Evolutionary conservation across 805 yeast genomes (phyloP), one percentile per base, ranked within the genome.

Genomic region (Lipomyces spencermartinsiae): DNA sequence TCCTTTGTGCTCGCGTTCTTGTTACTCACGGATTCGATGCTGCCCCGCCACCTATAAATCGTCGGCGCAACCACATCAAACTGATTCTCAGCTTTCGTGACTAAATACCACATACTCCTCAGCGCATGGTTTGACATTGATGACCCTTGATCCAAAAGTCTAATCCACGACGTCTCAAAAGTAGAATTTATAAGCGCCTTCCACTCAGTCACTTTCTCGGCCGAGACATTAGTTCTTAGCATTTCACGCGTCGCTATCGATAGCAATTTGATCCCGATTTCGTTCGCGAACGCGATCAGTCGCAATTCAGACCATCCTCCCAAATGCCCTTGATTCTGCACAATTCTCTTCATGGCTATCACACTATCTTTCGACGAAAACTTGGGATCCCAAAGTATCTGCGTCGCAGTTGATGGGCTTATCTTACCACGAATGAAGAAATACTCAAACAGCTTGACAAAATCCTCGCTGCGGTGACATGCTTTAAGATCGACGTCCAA

Each of bases 71-170:
- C 35, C 8, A 58, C 25, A n/a, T 67, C 70, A 39, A 67, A 67
- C 53, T 66, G 59, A 46, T 29, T 29, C 53, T 67, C 65, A 5
- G 57, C 25, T 10, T n/a, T 43, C 1, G 61, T 39, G 16, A 49
- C 66, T 5, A 68, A 35, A 37, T 65, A 68, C 71, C 71, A 68
- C 58, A 65, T 39, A 51, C 62, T 62, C 39, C 69, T 58, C 39
- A 65, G 16, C 7, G 69, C 69, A 39, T 61, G 64, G 39, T 65
- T 68, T n/a, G 71, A 68, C 16, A 68, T 34, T 12, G 37, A 43
- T 43, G n/a, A 9, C 25, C 71, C 67, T 2, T 43, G 8, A n/a
- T 43, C 31, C 59, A 68, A 62, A 2, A 43, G 59, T 9, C 61
- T 54, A 7, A 58, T 59, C 67, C 67, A 67, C 12, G 46, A 34